These are phyloP conservation scores for Flaveria bidentis DNA, from an alignment of 129 eudicot species.

Conservation along the genomic window DNA sequence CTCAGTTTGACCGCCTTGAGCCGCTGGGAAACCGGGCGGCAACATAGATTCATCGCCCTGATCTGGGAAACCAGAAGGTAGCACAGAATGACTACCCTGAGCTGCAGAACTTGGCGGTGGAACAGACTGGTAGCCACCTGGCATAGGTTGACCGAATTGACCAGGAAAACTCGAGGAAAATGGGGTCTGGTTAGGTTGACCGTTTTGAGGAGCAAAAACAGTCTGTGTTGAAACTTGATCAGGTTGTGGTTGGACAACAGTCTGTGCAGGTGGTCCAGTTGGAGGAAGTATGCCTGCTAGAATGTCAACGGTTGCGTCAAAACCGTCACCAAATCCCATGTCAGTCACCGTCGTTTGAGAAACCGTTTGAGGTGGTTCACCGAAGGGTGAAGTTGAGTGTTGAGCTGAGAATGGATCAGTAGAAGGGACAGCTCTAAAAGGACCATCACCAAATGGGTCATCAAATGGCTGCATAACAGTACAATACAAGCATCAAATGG, in stretches of 20 bases:
- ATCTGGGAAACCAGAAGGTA: not conserved
- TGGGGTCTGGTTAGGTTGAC: conserved; percentile 22
- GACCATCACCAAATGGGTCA: conserved; percentile 62
- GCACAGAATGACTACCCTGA: not conserved
- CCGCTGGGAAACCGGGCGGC: not conserved
- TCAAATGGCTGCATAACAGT: conserved; percentile 67
- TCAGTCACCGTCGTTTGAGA: conserved; percentile 31
- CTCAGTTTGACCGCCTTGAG: conserved; percentile 17
- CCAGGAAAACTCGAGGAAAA: conserved; percentile 27
- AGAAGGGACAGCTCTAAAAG: conserved; percentile 15
- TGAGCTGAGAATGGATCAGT: conserved; percentile 13
- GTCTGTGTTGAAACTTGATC: conserved; percentile 26
- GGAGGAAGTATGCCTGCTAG: conserved; percentile 96
- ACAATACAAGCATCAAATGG: conserved; percentile 7
- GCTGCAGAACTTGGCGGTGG: not conserved
- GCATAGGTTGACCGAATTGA: conserved; percentile 37
- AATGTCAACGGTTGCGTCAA: conserved; percentile 54
- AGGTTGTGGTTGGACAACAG: conserved; percentile 37
- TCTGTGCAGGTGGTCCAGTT: conserved; percentile 43
- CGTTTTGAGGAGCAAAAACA: conserved; percentile 22
- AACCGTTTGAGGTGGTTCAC: conserved; percentile 38
- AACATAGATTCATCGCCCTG: not conserved
- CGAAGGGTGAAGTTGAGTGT: conserved; percentile 25
- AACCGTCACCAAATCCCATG: conserved; percentile 46
- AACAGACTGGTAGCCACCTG: not conserved